Evolutionary conservation across 768 basidiomycete species (phyloP), one percentile per base, ranked within the genome.

Genomic region (Tubosaeta sp.): DNA sequence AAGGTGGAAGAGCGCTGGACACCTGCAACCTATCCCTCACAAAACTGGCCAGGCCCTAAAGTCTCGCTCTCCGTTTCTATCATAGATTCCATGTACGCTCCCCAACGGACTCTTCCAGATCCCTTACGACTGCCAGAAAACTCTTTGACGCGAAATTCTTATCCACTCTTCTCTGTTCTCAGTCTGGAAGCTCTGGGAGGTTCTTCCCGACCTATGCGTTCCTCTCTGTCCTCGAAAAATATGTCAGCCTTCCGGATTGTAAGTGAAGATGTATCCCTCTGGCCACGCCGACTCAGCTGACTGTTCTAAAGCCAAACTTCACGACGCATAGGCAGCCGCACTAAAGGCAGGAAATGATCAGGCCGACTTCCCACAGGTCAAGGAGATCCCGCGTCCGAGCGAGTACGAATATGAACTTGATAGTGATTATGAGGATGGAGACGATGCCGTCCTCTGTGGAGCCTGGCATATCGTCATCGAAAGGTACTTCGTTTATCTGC

Each of bases 361-460:
- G 14, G 43, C 27, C 5, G 16, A n/a, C 4, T 32, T 19, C 14
- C 47, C 43, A 38, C 22, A 31, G 22, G 19, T 19, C 14, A 17
- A 7, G 35, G 57, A 55, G 17, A 52, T 63, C 31, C 19, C 11
- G 12, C 54, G 49, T 29, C 52, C 55, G 6, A 22, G 44, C 0
- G 53, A 43, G 29, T 54, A 62, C 27, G 55, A 66, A 8, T 57
- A 66, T 31, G 56, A 58, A 5, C 53, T 50, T 33, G 67, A 66
- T 37, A 68, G 67, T 13, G 62, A 66, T 46, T 57, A 48, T 5
- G 62, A 65, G 22, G 63, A 66, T 17, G 64, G 62, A 12, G 57
- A 56, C 14, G 29, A 29, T 29, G 29, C 29, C 27, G 8, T 26
- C 9, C 7, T 5, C 37, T 34, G 17, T 45, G 11, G 46, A 44